These are phyloP conservation scores for Cyamopsis tetragonoloba DNA, from an alignment of 306 rosid species.

Conservation along the genomic window DNA sequence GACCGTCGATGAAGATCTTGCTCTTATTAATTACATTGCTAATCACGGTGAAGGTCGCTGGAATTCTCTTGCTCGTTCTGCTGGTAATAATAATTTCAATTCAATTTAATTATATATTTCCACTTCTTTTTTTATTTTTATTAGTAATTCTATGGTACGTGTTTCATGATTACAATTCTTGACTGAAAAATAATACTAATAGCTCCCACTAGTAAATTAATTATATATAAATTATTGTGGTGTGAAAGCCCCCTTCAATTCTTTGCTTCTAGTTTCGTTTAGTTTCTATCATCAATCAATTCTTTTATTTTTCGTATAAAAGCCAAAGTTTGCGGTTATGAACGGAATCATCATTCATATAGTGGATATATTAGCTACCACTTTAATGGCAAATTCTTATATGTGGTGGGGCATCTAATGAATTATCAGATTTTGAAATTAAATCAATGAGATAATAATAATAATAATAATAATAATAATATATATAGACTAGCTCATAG, in stretches of 20 bases:
- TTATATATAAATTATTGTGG: slow-evolving; percentile 19
- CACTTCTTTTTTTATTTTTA: no score
- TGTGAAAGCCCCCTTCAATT: slow-evolving; percentile 25
- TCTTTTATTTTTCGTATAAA: slow-evolving; percentile 1
- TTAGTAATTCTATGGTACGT: background rate
- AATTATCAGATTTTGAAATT: slow-evolving; percentile 5
- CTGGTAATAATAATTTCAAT: no score
- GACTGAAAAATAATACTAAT: background rate
- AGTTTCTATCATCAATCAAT: slow-evolving; percentile 38
- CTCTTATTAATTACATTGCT: slow-evolving; percentile 87
- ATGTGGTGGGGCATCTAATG: slow-evolving; percentile 29
- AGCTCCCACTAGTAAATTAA: background rate
- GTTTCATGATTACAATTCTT: slow-evolving; percentile 22
- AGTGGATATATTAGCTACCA: slow-evolving; percentile 21
- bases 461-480: no score
- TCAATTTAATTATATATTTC: no score
- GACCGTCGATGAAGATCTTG: slow-evolving; percentile 82
- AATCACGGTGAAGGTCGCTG: slow-evolving; percentile 92
- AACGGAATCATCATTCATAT: slow-evolving; percentile 23
- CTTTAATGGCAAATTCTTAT: slow-evolving; percentile 32
- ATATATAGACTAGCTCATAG: no score
- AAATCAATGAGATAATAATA: no score
- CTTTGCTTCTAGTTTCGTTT: slow-evolving; percentile 30
- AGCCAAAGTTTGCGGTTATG: slow-evolving; percentile 38
- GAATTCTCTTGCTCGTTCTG: slow-evolving; percentile 83